Evolutionary conservation across 371 early-diverging fungal species (phyloP).

Genomic region (Syncephalastrum racemosum): DNA sequence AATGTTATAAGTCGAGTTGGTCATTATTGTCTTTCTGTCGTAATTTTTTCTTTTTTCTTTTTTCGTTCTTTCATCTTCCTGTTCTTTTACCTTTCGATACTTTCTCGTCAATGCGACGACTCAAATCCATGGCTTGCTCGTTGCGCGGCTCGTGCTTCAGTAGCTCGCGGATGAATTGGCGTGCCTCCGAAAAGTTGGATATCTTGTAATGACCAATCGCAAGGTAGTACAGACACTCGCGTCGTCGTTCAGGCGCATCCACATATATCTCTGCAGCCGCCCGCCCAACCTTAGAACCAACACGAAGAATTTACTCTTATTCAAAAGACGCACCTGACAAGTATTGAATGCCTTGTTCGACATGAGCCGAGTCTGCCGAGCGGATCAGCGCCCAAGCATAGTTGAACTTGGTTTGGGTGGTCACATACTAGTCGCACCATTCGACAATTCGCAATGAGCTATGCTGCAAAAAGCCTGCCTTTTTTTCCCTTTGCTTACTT

Average conservation of each 20-base stretch:
- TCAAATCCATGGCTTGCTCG: slow-evolving; percentile 75
- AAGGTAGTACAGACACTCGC: slow-evolving; percentile 94
- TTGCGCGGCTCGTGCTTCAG: slow-evolving; percentile 85
- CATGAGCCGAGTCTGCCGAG: slow-evolving; percentile 62
- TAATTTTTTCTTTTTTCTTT: no score
- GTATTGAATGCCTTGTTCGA: slow-evolving; percentile 74
- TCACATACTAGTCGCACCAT: slow-evolving; percentile 35
- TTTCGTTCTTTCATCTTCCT: no score
- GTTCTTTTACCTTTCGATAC: slow-evolving; percentile 76
- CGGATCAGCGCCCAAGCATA: slow-evolving; percentile 92
- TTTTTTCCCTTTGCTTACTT: slow-evolving; percentile 6
- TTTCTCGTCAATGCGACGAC: slow-evolving; percentile 80
- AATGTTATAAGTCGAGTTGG: not conserved
- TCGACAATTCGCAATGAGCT: no score
- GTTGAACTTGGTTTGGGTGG: slow-evolving; percentile 93
- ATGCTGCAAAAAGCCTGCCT: no score
- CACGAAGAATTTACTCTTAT: no score
- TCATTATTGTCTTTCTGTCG: no score
- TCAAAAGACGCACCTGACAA: slow-evolving; percentile 73
- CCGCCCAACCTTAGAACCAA: no score
- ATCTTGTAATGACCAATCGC: slow-evolving; percentile 91
- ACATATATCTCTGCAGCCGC: slow-evolving; percentile 80
- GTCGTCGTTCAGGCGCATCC: slow-evolving; percentile 79
- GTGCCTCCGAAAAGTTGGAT: slow-evolving; percentile 80
- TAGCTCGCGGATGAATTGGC: slow-evolving; percentile 76